Evolutionary conservation across 1,284 basidiomycete genomes (phyloP), one percentile per base, ranked within the genome.

Genomic region (Xerocomus nothofagi): DNA sequence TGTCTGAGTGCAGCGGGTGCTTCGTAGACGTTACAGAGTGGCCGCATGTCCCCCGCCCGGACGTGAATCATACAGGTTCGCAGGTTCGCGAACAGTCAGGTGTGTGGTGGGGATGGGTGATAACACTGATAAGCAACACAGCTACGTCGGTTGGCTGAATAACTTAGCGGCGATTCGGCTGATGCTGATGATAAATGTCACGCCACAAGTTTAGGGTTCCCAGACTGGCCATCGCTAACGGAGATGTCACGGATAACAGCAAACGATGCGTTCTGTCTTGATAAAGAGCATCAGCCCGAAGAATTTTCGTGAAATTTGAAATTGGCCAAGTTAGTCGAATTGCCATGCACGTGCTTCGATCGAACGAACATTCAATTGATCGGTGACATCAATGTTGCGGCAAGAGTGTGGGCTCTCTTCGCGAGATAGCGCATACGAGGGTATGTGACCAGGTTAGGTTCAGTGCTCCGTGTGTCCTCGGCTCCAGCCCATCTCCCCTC

Each of bases 91-190:
- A 17, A 14, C 24, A 23, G 24, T 34, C 36, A 40, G 27, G 10
- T 27, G 12, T 18, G n/a, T 31, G 36, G 37, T 40, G 17, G 8
- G 18, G 34, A 40, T 47, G 17, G 9, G n/a, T 18, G 40, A 44
- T n/a, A n/a, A n/a, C n/a, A n/a, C n/a, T n/a, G n/a, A n/a, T 58
- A 38, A 55, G 53, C 36, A 36, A 21, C 44, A 37, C 24, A 14
- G 30, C 38, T 30, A 17, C 17, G n/a, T n/a, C n/a, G 17, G 29
- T 26, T 21, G 3, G 24, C 18, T 43, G 36, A 46, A 39, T 49
- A n/a, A 31, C n/a, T n/a, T n/a, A n/a, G 38, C 17, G 26, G 11
- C 2, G 3, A n/a, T 23, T 36, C 10, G 32, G 30, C 17, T 36
- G 44, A 57, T 57, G 40, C 54, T 30, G 24, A n/a, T n/a, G 30